A percentile compares a stretch with the other conserved stretches of the same genome.
These are phyloP conservation scores for Penicillium sp. DNA, from an alignment of 2,329 filamentous ascomycete species.

Conservation along the genomic window DNA sequence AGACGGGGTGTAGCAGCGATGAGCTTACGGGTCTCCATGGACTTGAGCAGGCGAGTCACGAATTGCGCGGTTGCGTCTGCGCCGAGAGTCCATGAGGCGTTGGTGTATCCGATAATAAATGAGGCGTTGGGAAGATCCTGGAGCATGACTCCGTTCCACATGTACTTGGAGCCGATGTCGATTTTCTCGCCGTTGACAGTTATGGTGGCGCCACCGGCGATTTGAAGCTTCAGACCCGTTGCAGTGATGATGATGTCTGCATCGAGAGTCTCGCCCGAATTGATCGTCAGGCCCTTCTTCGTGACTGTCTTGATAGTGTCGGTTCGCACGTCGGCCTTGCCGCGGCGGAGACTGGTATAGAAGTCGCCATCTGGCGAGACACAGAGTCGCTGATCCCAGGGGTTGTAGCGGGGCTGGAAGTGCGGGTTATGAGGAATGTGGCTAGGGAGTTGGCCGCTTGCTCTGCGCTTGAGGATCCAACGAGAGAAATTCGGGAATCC, in stretches of 20 bases:
- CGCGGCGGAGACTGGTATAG: constrained; percentile 52
- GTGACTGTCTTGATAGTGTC: constrained; percentile 55
- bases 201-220: constrained; percentile 39
- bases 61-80: constrained; percentile 45
- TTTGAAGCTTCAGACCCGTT: constrained; percentile 44
- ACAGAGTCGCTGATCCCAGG: constrained; percentile 75
- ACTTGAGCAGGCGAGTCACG: constrained; percentile 38
- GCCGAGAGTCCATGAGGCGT: constrained; percentile 48
- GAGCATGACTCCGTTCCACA: constrained; percentile 47
- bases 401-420: constrained; percentile 65
- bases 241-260: constrained; percentile 48
- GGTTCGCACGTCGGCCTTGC: constrained; percentile 56
- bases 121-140: constrained; percentile 46
- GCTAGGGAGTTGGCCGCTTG: constrained; percentile 54
- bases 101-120: constrained; percentile 46
- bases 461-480: constrained; percentile 47
- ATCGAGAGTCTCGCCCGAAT: constrained; percentile 42
- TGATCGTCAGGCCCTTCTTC: constrained; percentile 49
- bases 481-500: constrained; percentile 54
- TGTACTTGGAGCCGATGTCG: constrained; percentile 34
- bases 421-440: constrained; percentile 59
- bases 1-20: constrained; percentile 31
- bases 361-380: constrained; percentile 64
- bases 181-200: constrained; percentile 40
- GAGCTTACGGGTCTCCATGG: constrained; percentile 28